These are phyloP conservation scores for Pseudocercospora ulei DNA, from an alignment of 2,329 filamentous ascomycete genomes.

Conservation along the genomic window DNA sequence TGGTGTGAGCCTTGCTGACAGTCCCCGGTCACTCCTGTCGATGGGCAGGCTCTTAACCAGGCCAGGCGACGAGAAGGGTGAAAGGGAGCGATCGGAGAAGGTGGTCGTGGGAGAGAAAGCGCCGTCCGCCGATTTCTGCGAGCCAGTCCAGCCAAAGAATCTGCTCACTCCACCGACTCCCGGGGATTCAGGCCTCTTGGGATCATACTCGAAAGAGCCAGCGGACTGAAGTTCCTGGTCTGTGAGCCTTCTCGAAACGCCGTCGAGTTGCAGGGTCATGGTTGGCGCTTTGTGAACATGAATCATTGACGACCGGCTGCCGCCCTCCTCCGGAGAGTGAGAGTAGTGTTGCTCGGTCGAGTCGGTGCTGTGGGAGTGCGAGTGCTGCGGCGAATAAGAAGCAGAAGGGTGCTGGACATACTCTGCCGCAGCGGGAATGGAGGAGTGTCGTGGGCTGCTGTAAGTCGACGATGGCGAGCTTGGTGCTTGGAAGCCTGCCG, in stretches of 20 bases:
- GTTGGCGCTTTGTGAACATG: constrained; percentile 25
- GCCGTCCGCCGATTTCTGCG: constrained; percentile 44
- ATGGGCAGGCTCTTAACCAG: constrained; percentile 26
- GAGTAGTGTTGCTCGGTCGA: constrained; percentile 21
- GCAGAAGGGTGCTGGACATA: constrained; percentile 25
- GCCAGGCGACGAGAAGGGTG: constrained; percentile 49
- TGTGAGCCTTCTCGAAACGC: constrained; percentile 32
- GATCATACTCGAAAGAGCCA: constrained; percentile 16
- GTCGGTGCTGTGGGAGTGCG: constrained; percentile 25
- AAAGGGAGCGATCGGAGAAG: constrained; percentile 52
- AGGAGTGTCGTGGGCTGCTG: constrained; percentile 26
- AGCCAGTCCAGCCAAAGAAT: constrained; percentile 58
- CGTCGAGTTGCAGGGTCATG: constrained; percentile 33
- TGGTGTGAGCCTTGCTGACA: constrained; percentile 35
- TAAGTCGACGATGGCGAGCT: constrained; percentile 24
- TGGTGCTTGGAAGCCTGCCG: constrained; percentile 27
- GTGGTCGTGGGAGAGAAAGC: constrained; percentile 52
- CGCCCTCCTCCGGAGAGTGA: constrained; percentile 4
- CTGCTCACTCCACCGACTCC: constrained; percentile 47
- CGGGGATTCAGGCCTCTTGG: constrained; percentile 39
- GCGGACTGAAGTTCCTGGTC: constrained; percentile 28
- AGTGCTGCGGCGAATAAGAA: constrained; percentile 25
- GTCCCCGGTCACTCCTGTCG: constrained; percentile 29
- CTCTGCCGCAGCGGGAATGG: constrained; percentile 23
- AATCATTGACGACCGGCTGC: constrained; percentile 24